Evolutionary conservation across 1,139 yeast genomes (phyloP).

Genomic region (Hyphopichia khmerensis): DNA sequence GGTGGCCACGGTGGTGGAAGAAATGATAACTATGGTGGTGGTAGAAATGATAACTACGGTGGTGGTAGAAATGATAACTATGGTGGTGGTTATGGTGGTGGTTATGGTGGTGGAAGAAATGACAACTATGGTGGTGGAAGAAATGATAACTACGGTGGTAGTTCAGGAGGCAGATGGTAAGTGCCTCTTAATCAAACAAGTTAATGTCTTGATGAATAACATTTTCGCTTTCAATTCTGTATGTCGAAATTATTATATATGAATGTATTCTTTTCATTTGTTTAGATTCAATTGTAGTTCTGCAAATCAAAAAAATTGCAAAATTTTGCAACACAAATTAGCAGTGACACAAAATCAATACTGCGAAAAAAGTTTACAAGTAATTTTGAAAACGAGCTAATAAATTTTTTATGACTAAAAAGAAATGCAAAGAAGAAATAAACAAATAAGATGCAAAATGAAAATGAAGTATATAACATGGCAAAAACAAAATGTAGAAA

Average conservation of each 20-base stretch:
- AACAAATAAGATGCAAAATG: background rate
- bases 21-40: constrained; percentile 10
- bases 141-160: constrained; percentile 7
- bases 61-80: constrained; percentile 8
- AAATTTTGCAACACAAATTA: too few relatives aligned
- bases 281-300: too few relatives aligned
- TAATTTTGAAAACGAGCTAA: too few relatives aligned
- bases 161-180: constrained; percentile 9
- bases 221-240: too few relatives aligned
- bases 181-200: constrained; percentile 9
- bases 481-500: background rate
- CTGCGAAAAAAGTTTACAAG: too few relatives aligned
- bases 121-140: constrained; percentile 10
- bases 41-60: constrained; percentile 10
- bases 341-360: too few relatives aligned
- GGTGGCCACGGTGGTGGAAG: constrained; percentile 9
- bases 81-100: constrained; percentile 7
- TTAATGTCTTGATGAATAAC: constrained; percentile 1
- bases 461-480: too few relatives aligned
- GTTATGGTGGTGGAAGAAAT: constrained; percentile 8
- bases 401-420: too few relatives aligned
- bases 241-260: too few relatives aligned
- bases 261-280: too few relatives aligned
- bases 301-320: too few relatives aligned
- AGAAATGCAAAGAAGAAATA: background rate